Percentiles rank a stretch among this genome's conserved stretches.
Evolutionary conservation across 176 grass and related monocot species (phyloP).

Genomic region (Carex pumila): DNA sequence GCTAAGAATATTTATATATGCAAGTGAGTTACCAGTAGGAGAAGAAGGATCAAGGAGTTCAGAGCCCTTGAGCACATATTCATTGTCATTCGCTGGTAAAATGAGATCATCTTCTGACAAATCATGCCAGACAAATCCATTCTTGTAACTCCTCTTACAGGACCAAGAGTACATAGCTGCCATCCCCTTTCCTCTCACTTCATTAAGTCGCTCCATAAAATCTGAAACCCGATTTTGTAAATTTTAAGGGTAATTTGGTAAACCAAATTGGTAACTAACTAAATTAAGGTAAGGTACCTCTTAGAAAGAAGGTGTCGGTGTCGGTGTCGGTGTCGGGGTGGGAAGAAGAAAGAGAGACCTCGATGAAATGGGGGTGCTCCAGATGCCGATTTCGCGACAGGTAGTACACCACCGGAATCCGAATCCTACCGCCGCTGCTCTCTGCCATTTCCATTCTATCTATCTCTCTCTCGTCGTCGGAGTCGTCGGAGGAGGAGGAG

Average conservation of each 20-base stretch:
- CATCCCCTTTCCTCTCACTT: constrained; percentile 79
- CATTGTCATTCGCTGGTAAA: constrained; percentile 60
- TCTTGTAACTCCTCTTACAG: constrained; percentile 99
- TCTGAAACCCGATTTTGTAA: constrained; percentile 25
- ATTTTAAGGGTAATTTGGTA: not conserved
- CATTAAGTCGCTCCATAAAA: constrained; percentile 75
- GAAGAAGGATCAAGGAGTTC: constrained; percentile 61
- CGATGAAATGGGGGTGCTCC: constrained; percentile 99
- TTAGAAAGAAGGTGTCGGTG: constrained; percentile 36
- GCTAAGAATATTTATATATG: no score
- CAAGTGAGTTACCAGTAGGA: constrained; percentile 28
- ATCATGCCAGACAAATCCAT: constrained; percentile 97
- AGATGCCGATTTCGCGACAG: constrained; percentile 90
- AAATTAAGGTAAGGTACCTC: constrained; percentile 30
- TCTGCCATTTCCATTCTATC: constrained; percentile 1
- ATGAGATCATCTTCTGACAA: constrained; percentile 77
- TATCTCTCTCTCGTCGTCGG: not conserved
- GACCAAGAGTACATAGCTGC: constrained; percentile 88
- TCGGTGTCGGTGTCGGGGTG: not conserved
- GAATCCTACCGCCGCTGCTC: constrained; percentile 29
- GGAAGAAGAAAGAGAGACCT: constrained; percentile 59
- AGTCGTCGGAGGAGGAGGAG: not conserved
- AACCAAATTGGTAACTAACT: not conserved
- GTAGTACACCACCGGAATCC: constrained; percentile 91
- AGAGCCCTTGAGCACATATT: constrained; percentile 94